phyloP scores from a whole-genome alignment of 768 basidiomycete species.

The Leccinum obscurum region DNA sequence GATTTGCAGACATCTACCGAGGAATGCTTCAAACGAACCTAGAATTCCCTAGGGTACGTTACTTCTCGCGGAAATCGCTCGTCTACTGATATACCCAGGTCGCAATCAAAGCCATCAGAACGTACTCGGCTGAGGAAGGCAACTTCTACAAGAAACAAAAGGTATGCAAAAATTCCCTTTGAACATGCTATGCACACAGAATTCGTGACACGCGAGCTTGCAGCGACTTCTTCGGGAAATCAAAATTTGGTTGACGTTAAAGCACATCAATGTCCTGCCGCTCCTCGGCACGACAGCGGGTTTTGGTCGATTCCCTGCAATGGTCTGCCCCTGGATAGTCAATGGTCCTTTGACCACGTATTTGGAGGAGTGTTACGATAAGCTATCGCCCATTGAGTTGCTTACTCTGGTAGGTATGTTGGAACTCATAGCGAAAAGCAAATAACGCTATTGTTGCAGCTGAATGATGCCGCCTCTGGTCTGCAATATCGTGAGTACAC shows the following conservation, averaged over 20 bases:
- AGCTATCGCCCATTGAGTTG: constrained; percentile 8
- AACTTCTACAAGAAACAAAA: constrained; percentile 14
- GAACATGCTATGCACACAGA: background rate
- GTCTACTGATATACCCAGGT: constrained; percentile 5
- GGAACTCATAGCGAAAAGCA: background rate
- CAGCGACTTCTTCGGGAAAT: constrained; percentile 33
- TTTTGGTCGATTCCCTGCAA: constrained; percentile 30
- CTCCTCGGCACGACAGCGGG: constrained; percentile 19
- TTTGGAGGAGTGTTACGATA: constrained; percentile 13
- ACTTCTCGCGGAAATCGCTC: no score
- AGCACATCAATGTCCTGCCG: constrained; percentile 26
- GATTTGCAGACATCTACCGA: constrained; percentile 19
- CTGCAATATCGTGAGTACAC: constrained; percentile 19
- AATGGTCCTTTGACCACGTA: constrained; percentile 24
- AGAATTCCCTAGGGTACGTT: constrained; percentile 5
- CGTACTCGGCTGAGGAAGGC: constrained; percentile 12
- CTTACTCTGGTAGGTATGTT: constrained; percentile 8
- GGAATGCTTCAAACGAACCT: constrained; percentile 11
- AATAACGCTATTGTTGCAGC: constrained; percentile 7
- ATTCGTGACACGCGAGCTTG: background rate
- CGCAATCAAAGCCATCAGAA: constrained; percentile 20
- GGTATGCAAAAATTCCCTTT: background rate
- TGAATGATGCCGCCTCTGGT: constrained; percentile 20
- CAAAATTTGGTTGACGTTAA: constrained; percentile 26
- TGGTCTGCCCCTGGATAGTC: constrained; percentile 32